Evolutionary conservation across 306 rosid species (phyloP).

Genomic region (Argentina anserina): DNA sequence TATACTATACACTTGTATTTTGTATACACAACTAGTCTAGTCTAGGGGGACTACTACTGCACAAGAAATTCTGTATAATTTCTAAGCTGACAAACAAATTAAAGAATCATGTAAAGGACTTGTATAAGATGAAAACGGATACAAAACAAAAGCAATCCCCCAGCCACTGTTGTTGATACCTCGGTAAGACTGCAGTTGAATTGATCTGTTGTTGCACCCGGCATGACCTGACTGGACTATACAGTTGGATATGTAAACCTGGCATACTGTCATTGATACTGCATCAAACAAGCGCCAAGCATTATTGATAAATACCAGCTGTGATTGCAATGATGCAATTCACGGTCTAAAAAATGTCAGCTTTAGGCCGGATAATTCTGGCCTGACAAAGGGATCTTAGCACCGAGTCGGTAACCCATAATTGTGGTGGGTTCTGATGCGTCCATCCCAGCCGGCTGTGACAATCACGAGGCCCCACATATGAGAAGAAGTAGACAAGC

Average conservation of each 20-base stretch:
- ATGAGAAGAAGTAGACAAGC: slow-evolving; percentile 56
- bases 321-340: slow-evolving; percentile 19
- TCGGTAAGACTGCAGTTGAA: slow-evolving; percentile 22
- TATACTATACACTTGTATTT: slow-evolving; percentile 19
- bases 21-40: slow-evolving; percentile 5
- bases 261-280: slow-evolving; percentile 4
- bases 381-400: slow-evolving; percentile 25
- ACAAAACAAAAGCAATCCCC: slow-evolving; percentile 29
- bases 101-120: slow-evolving; percentile 59
- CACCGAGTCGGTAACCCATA: slow-evolving; percentile 62
- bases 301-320: slow-evolving; percentile 15
- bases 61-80: slow-evolving; percentile 19
- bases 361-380: background rate
- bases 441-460: slow-evolving; percentile 82
- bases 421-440: slow-evolving; percentile 62
- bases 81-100: slow-evolving; percentile 42
- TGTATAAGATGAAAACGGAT: slow-evolving; percentile 29
- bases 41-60: slow-evolving; percentile 16
- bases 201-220: slow-evolving; percentile 6
- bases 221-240: slow-evolving; percentile 21
- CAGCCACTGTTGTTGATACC: slow-evolving; percentile 7
- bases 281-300: slow-evolving; percentile 14
- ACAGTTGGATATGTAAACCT: slow-evolving; percentile 16
- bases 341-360: slow-evolving; percentile 11
- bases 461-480: slow-evolving; percentile 78